phyloP scores from a whole-genome alignment of 164 flowering plant species.

The Berberis thunbergii region DNA sequence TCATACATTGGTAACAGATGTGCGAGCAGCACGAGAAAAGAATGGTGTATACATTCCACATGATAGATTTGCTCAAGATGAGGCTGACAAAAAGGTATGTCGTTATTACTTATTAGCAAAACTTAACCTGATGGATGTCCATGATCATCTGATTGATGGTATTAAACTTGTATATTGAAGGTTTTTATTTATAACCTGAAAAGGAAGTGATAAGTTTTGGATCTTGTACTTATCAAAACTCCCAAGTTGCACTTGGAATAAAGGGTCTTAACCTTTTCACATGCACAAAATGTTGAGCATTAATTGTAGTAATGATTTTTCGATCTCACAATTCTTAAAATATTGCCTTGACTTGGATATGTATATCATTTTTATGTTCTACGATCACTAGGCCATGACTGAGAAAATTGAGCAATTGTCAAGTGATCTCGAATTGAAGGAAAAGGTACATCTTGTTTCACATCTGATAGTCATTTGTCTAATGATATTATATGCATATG shows the following conservation, averaged over 20 bases:
- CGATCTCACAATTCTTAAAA: no score
- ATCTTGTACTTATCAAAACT: no score
- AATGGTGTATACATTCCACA: constrained; percentile 77
- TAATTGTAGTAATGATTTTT: no score
- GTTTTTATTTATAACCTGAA: no score
- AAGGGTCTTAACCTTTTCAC: no score
- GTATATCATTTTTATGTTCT: constrained; percentile 5
- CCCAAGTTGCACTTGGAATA: no score
- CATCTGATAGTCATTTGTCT: constrained; percentile 1
- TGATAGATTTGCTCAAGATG: constrained; percentile 69
- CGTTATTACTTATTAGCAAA: not conserved
- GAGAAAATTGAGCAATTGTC: constrained; percentile 72
- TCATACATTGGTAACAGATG: constrained; percentile 37
- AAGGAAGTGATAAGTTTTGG: no score
- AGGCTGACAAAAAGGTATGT: constrained; percentile 71
- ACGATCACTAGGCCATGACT: constrained; percentile 36
- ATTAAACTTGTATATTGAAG: no score
- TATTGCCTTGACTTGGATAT: not conserved
- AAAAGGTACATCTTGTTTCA: constrained; percentile 35
- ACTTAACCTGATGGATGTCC: not conserved
- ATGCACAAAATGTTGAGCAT: no score
- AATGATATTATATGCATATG: not conserved
- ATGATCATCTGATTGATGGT: no score
- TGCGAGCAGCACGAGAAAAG: constrained; percentile 82
- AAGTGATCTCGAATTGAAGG: constrained; percentile 43